Base-by-base conservation (phyloP, 305 asterid genomes). In the Fraxinus nigra region DNA sequence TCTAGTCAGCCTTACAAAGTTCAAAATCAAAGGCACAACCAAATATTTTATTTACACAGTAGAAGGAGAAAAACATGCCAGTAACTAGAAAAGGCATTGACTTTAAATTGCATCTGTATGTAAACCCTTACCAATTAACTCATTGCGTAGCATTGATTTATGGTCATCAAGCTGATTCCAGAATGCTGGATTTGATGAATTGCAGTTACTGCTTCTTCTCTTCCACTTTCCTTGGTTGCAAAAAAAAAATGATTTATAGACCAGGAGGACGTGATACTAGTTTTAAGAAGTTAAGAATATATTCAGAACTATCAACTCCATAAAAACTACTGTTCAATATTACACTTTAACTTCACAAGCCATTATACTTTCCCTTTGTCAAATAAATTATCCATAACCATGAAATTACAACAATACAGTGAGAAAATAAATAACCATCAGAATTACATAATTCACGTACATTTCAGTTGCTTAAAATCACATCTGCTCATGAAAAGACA, bases 141-240 rank as follows among this genome's bases (percentile, higher is more conserved):
- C 82, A 79, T 22, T 61, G 73, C 10, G 56, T 63, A 14, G 33
- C 33, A 56, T 51, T 24, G 83, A 33, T 46, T 72, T 14, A 85
- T 1, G 78, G 35, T 63, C 35, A 7, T 30, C 28, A 43, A 79
- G 54, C 34, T 2, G 33, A 73, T 14, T 35, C 72, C 40, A 38
- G 48, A 18, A 24, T 14, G 84, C 7, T 6, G 76, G 30, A 38
- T 28, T 22, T 63, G 72, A 63, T 63, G 18, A 24, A 63, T 7
- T 75, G 22, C 34, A 22, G 51, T 82, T 85, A 91, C 79, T 87
- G 87, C 83, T 83, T 84, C 89, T 90, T 92, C 82, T 92, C 97
- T 88, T 92, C 97, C 80, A 94, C 97, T 84, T 90, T 92, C 87
- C 63, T 88, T 22, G 95, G 97, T 97, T 91, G 91, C 85, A 84